Evolutionary conservation across 768 basidiomycete genomes (phyloP).

Genomic region (Exsudoporus frostii): DNA sequence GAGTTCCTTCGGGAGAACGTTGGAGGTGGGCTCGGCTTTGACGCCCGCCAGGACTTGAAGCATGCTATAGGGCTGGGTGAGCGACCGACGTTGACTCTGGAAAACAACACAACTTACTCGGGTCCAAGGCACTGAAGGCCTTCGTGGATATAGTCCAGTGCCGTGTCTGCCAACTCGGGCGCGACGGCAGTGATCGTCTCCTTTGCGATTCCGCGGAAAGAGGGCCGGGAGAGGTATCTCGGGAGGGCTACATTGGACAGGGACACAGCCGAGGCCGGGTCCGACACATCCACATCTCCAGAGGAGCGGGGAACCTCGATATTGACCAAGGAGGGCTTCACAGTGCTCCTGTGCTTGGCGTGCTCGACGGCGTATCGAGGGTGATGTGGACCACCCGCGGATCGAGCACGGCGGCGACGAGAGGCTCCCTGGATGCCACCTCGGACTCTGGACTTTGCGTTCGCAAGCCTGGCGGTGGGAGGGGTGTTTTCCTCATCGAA

Average conservation of each 20-base stretch:
- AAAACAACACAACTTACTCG: slow-evolving; percentile 9
- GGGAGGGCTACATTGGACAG: slow-evolving; percentile 19
- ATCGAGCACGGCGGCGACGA: slow-evolving; percentile 40
- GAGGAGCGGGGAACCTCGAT: slow-evolving; percentile 29
- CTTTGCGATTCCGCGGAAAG: slow-evolving; percentile 10
- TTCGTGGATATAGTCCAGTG: slow-evolving; percentile 25
- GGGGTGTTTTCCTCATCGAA: slow-evolving; percentile 35
- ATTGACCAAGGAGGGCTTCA: slow-evolving; percentile 22
- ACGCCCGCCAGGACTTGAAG: slow-evolving; percentile 30
- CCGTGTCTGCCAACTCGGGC: slow-evolving; percentile 26
- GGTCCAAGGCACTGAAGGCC: slow-evolving; percentile 30
- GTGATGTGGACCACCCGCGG: slow-evolving; percentile 25
- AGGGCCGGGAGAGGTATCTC: slow-evolving; percentile 23
- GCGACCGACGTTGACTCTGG: not conserved
- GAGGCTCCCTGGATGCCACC: slow-evolving; percentile 33
- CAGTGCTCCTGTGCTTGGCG: slow-evolving; percentile 35
- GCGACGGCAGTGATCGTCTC: slow-evolving; percentile 20
- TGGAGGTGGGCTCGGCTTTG: slow-evolving; percentile 16
- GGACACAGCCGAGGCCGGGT: slow-evolving; percentile 4
- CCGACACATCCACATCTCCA: not conserved
- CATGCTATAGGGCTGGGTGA: slow-evolving; percentile 25
- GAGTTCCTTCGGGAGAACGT: slow-evolving; percentile 30
- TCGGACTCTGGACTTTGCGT: slow-evolving; percentile 17
- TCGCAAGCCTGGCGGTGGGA: slow-evolving; percentile 12
- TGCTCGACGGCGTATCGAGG: slow-evolving; percentile 37